Evolutionary conservation across 1,139 yeast species (phyloP).

Genomic region (Meyerozyma sp.): DNA sequence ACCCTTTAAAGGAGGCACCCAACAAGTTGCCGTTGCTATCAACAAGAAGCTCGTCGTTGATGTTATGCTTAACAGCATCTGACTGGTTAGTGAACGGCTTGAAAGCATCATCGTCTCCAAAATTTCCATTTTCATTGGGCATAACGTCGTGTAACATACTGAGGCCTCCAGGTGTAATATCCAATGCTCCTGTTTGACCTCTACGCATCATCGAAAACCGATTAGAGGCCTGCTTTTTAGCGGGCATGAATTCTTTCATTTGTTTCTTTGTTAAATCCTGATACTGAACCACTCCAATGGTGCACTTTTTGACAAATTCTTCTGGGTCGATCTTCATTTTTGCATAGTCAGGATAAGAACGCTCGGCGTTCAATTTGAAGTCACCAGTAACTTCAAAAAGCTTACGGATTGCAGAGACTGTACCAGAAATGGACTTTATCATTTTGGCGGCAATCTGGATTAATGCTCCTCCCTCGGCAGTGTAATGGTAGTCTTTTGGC

Average conservation of each 20-base stretch:
- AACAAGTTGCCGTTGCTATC: slow-evolving; percentile 49
- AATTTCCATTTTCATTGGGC: slow-evolving; percentile 34
- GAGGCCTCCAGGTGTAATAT: slow-evolving; percentile 56
- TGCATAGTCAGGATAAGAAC: slow-evolving; percentile 71
- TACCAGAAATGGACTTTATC: slow-evolving; percentile 51
- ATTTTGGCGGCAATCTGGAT: slow-evolving; percentile 59
- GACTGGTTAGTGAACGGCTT: slow-evolving; percentile 25
- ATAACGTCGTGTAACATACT: slow-evolving; percentile 47
- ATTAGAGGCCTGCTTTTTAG: slow-evolving; percentile 15
- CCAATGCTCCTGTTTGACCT: slow-evolving; percentile 49
- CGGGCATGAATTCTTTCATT: slow-evolving; percentile 12
- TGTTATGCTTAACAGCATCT: slow-evolving; percentile 8
- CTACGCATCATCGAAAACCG: slow-evolving; percentile 61
- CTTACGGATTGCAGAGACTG: slow-evolving; percentile 40
- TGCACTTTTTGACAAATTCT: slow-evolving; percentile 56
- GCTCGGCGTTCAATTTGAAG: slow-evolving; percentile 57
- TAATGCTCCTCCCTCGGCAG: slow-evolving; percentile 63
- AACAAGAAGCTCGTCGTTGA: slow-evolving; percentile 43
- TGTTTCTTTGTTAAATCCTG: slow-evolving; percentile 27
- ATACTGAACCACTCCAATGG: slow-evolving; percentile 53
- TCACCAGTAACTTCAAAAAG: slow-evolving; percentile 59
- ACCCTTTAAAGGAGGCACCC: slow-evolving; percentile 77
- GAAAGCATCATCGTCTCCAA: slow-evolving; percentile 37
- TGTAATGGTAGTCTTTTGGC: slow-evolving; percentile 43
- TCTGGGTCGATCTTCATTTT: slow-evolving; percentile 55